Evolutionary conservation across 2,329 filamentous ascomycete genomes (phyloP).

Genomic region (Diaporthe sp.): DNA sequence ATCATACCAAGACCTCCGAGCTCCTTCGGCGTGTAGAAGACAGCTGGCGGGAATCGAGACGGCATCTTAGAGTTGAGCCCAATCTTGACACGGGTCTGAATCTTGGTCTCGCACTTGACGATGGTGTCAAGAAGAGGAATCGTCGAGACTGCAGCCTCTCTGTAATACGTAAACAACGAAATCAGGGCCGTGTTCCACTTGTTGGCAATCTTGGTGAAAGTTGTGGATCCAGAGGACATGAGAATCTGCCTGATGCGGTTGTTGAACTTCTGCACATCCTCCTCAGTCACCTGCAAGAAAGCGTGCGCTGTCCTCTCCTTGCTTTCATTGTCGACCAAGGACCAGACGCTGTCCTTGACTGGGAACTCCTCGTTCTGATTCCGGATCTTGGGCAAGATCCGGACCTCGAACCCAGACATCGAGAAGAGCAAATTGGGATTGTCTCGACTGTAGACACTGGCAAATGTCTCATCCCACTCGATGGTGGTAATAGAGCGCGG

Average conservation of each 20-base stretch:
- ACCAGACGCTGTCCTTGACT: slow-evolving; percentile 98
- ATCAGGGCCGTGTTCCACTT: slow-evolving; percentile 99
- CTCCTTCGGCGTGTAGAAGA: slow-evolving; percentile 99
- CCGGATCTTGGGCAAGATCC: slow-evolving; percentile 92
- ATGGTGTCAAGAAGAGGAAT: slow-evolving; percentile 95
- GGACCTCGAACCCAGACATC: slow-evolving; percentile 98
- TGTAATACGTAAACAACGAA: slow-evolving; percentile 97
- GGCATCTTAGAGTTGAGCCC: slow-evolving; percentile 99
- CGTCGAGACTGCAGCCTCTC: slow-evolving; percentile 95
- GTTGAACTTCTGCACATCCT: slow-evolving; percentile 99
- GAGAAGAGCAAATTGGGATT: slow-evolving; percentile 97
- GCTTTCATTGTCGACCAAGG: slow-evolving; percentile 92
- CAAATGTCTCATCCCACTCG: slow-evolving; percentile 99
- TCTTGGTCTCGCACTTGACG: slow-evolving; percentile 99
- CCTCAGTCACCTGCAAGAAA: slow-evolving; percentile 96
- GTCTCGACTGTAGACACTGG: slow-evolving; percentile 96
- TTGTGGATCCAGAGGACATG: slow-evolving; percentile 99
- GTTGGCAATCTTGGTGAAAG: slow-evolving; percentile 99
- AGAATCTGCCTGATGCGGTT: slow-evolving; percentile 98
- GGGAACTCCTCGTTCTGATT: slow-evolving; percentile 97
- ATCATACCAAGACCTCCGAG: slow-evolving; percentile 98
- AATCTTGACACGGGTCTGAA: slow-evolving; percentile 98
- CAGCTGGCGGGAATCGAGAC: slow-evolving; percentile 95
- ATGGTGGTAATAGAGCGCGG: slow-evolving; percentile 96
- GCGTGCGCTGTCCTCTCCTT: slow-evolving; percentile 98